Evolutionary conservation across 495 filamentous ascomycete species (phyloP).

Genomic region (Trichoderma gamsii): DNA sequence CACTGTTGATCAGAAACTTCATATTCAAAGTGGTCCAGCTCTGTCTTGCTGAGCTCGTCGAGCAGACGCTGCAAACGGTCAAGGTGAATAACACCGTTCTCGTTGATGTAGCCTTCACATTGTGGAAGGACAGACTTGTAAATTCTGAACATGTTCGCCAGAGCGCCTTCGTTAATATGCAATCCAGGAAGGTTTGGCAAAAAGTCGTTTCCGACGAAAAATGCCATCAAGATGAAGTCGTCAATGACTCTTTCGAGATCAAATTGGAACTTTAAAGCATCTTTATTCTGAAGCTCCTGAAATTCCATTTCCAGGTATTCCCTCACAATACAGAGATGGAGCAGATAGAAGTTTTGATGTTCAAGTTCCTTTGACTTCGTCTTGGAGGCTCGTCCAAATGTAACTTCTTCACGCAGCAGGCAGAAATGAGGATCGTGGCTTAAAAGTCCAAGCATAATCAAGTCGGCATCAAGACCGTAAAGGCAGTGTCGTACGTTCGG

Average conservation of each 20-base stretch:
- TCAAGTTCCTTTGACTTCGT: slow-evolving; percentile 92
- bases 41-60: slow-evolving; percentile 71
- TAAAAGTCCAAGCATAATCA: slow-evolving; percentile 96
- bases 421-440: slow-evolving; percentile 99
- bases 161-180: slow-evolving; percentile 96
- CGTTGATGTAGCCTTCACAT: slow-evolving; percentile 94
- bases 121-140: slow-evolving; percentile 88
- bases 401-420: slow-evolving; percentile 93
- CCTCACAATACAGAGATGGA: slow-evolving; percentile 95
- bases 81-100: slow-evolving; percentile 84
- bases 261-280: slow-evolving; percentile 68
- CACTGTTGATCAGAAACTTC: slow-evolving; percentile 84
- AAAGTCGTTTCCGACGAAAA: slow-evolving; percentile 99
- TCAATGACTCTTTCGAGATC: slow-evolving; percentile 97
- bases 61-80: slow-evolving; percentile 70
- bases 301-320: slow-evolving; percentile 98
- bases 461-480: slow-evolving; percentile 94
- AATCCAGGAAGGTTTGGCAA: slow-evolving; percentile 92
- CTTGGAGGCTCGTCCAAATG: slow-evolving; percentile 80
- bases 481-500: slow-evolving; percentile 96
- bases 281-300: slow-evolving; percentile 79
- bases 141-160: slow-evolving; percentile 93
- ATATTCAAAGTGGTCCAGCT: slow-evolving; percentile 84
- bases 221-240: slow-evolving; percentile 98
- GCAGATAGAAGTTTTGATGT: slow-evolving; percentile 96